Conservation (phyloP, 495 filamentous ascomycete genomes). For the Bathelium albidoporum region DNA sequence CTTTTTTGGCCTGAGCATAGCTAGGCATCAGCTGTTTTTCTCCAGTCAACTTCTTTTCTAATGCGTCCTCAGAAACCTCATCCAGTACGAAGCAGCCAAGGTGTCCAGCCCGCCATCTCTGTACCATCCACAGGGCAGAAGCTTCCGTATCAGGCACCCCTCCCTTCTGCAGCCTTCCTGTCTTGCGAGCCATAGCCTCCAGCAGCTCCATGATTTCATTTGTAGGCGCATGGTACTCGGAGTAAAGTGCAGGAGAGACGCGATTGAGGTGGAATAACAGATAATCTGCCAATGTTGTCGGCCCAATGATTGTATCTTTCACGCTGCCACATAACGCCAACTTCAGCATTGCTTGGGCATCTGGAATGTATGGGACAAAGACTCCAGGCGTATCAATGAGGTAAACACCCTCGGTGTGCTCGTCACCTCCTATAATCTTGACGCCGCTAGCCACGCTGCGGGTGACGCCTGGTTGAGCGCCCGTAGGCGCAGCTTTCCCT, state of each 20-base stretch:
- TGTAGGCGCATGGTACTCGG: slow-evolving; percentile 57
- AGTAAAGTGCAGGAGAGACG: slow-evolving; percentile 47
- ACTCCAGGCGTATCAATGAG: slow-evolving; percentile 73
- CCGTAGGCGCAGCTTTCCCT: slow-evolving; percentile 71
- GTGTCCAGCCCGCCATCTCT: slow-evolving; percentile 69
- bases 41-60: slow-evolving; percentile 30
- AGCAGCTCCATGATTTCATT: slow-evolving; percentile 70
- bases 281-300: slow-evolving; percentile 74
- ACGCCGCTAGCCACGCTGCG: slow-evolving; percentile 74
- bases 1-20: neutral
- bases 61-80: slow-evolving; percentile 51
- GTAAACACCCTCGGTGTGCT: slow-evolving; percentile 38
- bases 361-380: slow-evolving; percentile 81
- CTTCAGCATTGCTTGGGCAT: slow-evolving; percentile 83
- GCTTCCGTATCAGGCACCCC: slow-evolving; percentile 60
- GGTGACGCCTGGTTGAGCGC: slow-evolving; percentile 81
- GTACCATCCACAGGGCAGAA: slow-evolving; percentile 72
- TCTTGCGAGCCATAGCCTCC: slow-evolving; percentile 54
- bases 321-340: slow-evolving; percentile 82
- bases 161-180: slow-evolving; percentile 67
- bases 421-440: slow-evolving; percentile 50
- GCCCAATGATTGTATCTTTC: slow-evolving; percentile 72
- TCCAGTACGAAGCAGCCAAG: slow-evolving; percentile 75
- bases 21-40: slow-evolving; percentile 6
- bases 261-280: slow-evolving; percentile 75